Conservation (phyloP, 495 filamentous ascomycete genomes). For the Podospora sp. region DNA sequence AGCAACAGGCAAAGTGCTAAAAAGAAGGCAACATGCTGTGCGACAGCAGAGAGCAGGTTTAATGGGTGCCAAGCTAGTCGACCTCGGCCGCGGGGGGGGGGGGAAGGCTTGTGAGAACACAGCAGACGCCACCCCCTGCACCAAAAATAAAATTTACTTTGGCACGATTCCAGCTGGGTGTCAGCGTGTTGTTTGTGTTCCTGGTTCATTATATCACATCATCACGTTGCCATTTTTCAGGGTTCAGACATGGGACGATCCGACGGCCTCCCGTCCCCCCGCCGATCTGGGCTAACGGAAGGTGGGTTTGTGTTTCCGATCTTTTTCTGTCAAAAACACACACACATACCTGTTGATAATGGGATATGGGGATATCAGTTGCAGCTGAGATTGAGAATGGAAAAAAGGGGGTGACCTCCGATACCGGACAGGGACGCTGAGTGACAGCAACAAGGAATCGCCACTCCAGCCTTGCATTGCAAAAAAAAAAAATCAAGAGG, state of each 20-base stretch:
- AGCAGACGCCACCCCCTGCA: neutral
- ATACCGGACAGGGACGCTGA: neutral
- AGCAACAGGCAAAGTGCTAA: neutral
- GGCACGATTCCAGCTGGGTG: too few species aligned
- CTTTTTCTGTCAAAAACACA: too few species aligned
- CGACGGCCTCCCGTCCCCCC: too few species aligned
- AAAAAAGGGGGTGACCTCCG: conserved; percentile 1
- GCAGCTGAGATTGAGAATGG: neutral
- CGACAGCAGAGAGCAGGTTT: neutral
- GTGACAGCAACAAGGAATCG: neutral
- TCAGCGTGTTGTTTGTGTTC: too few species aligned
- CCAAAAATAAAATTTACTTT: neutral
- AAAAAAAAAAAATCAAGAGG: neutral
- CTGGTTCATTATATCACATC: too few species aligned
- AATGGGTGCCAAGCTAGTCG: neutral
- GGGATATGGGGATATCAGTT: neutral
- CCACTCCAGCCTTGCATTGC: neutral
- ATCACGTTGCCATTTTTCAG: too few species aligned
- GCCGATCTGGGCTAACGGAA: too few species aligned
- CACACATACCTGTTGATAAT: neutral
- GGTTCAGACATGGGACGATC: too few species aligned
- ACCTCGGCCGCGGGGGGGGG: too few species aligned
- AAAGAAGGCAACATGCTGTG: neutral
- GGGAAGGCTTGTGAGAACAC: neutral
- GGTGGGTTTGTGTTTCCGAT: too few species aligned